These are phyloP conservation scores for Nadsonia fulvescens DNA, from an alignment of 805 yeast genomes.

Conservation along the genomic window DNA sequence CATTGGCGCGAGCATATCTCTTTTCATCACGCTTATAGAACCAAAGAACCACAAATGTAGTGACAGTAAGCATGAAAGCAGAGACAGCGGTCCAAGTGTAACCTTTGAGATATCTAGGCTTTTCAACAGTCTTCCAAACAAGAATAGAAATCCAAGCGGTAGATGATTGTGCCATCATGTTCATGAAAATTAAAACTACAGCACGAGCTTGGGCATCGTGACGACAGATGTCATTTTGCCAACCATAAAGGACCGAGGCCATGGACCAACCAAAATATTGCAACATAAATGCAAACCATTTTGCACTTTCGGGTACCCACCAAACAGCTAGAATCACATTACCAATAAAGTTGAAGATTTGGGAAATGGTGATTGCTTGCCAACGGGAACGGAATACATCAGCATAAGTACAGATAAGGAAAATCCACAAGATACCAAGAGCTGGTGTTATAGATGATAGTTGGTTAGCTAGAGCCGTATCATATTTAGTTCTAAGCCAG, in stretches of 20 bases:
- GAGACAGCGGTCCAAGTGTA: constrained; percentile 10
- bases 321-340: constrained; percentile 35
- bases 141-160: constrained; percentile 33
- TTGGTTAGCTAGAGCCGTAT: constrained; percentile 27
- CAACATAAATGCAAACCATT: constrained; percentile 41
- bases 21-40: constrained; percentile 38
- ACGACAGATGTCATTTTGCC: constrained; percentile 38
- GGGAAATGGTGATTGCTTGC: constrained; percentile 35
- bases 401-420: constrained; percentile 18
- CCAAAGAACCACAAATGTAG: constrained; percentile 26
- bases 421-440: constrained; percentile 28
- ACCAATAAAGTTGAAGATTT: constrained; percentile 31
- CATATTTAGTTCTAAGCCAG: constrained; percentile 38
- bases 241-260: constrained; percentile 39
- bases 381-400: constrained; percentile 36
- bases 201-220: constrained; percentile 33
- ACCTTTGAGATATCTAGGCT: constrained; percentile 15
- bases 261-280: constrained; percentile 42
- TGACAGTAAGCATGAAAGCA: constrained; percentile 8
- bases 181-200: constrained; percentile 30
- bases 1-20: constrained; percentile 27
- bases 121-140: constrained; percentile 20
- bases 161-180: constrained; percentile 31
- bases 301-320: constrained; percentile 34
- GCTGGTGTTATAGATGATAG: constrained; percentile 39